These are phyloP conservation scores for Aspergillus sp. DNA, from an alignment of 2,329 filamentous ascomycete species.

Conservation along the genomic window DNA sequence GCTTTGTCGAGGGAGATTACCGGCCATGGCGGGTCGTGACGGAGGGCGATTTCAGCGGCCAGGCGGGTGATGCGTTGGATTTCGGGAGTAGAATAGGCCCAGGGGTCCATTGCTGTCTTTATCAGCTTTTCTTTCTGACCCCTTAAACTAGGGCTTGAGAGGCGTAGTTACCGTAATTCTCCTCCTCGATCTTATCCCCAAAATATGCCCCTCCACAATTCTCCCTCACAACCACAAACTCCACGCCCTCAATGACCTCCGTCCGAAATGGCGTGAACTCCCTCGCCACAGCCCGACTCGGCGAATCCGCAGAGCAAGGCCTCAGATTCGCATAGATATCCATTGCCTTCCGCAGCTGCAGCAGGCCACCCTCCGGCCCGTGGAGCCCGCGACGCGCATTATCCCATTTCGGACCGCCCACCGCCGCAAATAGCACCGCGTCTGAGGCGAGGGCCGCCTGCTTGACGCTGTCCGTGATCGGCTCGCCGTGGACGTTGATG, in stretches of 20 bases:
- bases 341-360: constrained; percentile 79
- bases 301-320: constrained; percentile 69
- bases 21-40: constrained; percentile 60
- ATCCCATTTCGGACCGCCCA: constrained; percentile 89
- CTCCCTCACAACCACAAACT: constrained; percentile 57
- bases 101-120: constrained; percentile 55
- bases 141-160: not conserved
- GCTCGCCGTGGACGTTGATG: constrained; percentile 67
- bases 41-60: constrained; percentile 67
- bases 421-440: constrained; percentile 79
- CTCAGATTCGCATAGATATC: constrained; percentile 83
- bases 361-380: constrained; percentile 78
- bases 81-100: constrained; percentile 73
- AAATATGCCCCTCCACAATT: constrained; percentile 39
- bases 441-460: constrained; percentile 69
- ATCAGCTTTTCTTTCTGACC: not conserved
- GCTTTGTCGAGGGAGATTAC: constrained; percentile 88
- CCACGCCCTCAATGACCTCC: constrained; percentile 68
- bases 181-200: constrained; percentile 31
- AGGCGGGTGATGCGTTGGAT: constrained; percentile 74
- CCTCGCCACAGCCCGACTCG: constrained; percentile 60
- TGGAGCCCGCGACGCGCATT: constrained; percentile 56
- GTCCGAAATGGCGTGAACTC: constrained; percentile 75
- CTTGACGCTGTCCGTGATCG: constrained; percentile 72
- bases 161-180: constrained; percentile 39